Conservation (phyloP, 768 basidiomycete genomes). For the Porpolomopsis calyptriformis region DNA sequence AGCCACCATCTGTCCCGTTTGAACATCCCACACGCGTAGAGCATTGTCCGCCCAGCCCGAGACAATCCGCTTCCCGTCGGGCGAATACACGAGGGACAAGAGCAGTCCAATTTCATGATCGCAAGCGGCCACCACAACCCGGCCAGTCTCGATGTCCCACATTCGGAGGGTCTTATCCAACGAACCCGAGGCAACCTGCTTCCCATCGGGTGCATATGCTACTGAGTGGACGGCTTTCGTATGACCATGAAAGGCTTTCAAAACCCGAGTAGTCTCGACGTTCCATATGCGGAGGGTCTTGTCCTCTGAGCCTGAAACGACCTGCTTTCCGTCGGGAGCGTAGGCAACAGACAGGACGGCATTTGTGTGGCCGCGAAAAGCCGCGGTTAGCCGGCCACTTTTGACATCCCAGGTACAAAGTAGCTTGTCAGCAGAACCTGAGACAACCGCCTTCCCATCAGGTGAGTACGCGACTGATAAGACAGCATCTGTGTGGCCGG, state of each 20-base stretch:
- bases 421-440: conserved; percentile 12
- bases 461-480: conserved; percentile 10
- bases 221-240: neutral
- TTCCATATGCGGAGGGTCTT: conserved; percentile 32
- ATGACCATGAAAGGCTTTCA: neutral
- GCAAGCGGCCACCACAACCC: neutral
- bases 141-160: neutral
- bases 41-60: conserved; percentile 12
- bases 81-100: conserved; percentile 9
- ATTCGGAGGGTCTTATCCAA: conserved; percentile 40
- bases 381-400: neutral
- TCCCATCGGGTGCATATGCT: neutral
- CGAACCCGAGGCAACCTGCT: conserved; percentile 8
- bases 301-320: conserved; percentile 27
- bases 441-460: neutral
- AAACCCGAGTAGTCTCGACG: neutral
- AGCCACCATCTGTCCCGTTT: conserved; percentile 8
- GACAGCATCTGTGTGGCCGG: conserved; percentile 8
- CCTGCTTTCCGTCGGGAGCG: conserved; percentile 15
- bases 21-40: conserved; percentile 13
- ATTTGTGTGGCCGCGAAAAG: conserved; percentile 8
- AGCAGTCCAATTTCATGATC: neutral
- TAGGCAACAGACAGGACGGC: conserved; percentile 14
- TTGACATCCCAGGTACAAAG: conserved; percentile 8
- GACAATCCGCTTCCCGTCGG: conserved; percentile 10